Base-by-base conservation (phyloP, 2,329 filamentous ascomycete species). In the Botryotinia convoluta region DNA sequence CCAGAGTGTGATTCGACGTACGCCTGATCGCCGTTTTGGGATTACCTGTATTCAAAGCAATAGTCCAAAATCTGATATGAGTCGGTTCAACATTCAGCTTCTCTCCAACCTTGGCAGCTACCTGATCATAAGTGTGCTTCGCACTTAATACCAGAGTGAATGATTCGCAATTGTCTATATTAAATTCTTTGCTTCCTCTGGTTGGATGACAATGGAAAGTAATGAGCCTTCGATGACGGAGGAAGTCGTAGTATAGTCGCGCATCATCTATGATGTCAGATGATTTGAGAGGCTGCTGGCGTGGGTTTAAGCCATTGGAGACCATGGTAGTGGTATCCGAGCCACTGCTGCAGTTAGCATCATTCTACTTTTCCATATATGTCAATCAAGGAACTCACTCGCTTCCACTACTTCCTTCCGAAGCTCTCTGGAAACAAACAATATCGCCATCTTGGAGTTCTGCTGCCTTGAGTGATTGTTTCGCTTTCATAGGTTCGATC, bases 391-490 rank as follows among this genome's bases (percentile, higher is more conserved):
- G 37, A 16, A 69, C 65, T 60, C 8, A 72, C 71, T 72, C 83
- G 64, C 89, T 87, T 35, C 48, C 61, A 44, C 1, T 81, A 39
- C 87, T 84, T 74, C 89, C 89, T 81, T 99, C 67, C n/a, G 1
- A 81, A 45, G 87, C 84, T 74, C 89, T 89, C 81, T 99, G 96
- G 84, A 98, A 98, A 80, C 95, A 97, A 73, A 99, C 90, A 77
- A 99, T 97, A 80, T 99, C 96, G 67, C 96, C 96, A 79, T 99
- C 95, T 81, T 98, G 95, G 37, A 99, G 92, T 82, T 99, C 97
- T 1, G 96, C 96, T 74, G 93, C 91, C 77, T 94, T 93, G 74
- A 99, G 87, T 0, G 94, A 94, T 80, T 94, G 90, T 84, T 97
- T 98, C 0, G 91, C 88, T 83, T 98, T 98, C 85, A 99, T 92